Evolutionary conservation across 345 rosid species (phyloP).

Genomic region (Cardiospermum halicacabum): DNA sequence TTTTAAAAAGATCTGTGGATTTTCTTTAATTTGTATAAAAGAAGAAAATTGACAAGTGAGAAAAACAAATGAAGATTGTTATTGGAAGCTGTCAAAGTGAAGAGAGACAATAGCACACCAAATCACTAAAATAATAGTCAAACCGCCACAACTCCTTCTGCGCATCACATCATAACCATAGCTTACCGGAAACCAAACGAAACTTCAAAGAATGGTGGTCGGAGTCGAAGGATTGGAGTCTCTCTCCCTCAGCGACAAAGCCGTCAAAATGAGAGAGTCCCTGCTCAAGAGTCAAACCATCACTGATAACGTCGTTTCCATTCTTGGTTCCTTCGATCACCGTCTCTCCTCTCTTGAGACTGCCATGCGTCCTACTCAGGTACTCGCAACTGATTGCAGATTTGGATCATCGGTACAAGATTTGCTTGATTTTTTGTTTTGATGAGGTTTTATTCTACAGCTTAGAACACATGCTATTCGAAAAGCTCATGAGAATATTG

Average conservation of each 20-base stretch:
- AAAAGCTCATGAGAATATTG: conserved; percentile 97
- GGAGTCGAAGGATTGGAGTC: conserved; percentile 58
- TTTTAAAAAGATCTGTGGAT: no score
- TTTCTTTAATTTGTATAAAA: no score
- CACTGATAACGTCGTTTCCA: conserved; percentile 78
- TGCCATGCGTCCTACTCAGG: conserved; percentile 99
- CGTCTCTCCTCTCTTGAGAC: conserved; percentile 98
- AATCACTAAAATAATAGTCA: not conserved
- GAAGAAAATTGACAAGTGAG: not conserved
- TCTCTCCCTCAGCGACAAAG: conserved; percentile 52
- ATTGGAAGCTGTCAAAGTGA: not conserved
- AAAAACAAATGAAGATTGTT: not conserved
- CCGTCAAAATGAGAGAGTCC: conserved; percentile 69
- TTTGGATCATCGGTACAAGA: not conserved
- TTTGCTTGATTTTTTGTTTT: conserved; percentile 5
- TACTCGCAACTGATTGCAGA: conserved; percentile 10
- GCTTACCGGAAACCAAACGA: no score
- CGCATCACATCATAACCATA: no score
- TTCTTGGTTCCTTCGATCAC: conserved; percentile 95
- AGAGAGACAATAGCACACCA: not conserved
- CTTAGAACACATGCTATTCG: conserved; percentile 89
- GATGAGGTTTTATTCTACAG: conserved; percentile 40
- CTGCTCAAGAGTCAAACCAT: conserved; percentile 86
- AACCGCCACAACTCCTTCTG: not conserved
- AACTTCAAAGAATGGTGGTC: conserved; percentile 27